Evolutionary conservation across 2,329 filamentous ascomycete genomes (phyloP).

Genomic region (Hymenoscyphus occultus): DNA sequence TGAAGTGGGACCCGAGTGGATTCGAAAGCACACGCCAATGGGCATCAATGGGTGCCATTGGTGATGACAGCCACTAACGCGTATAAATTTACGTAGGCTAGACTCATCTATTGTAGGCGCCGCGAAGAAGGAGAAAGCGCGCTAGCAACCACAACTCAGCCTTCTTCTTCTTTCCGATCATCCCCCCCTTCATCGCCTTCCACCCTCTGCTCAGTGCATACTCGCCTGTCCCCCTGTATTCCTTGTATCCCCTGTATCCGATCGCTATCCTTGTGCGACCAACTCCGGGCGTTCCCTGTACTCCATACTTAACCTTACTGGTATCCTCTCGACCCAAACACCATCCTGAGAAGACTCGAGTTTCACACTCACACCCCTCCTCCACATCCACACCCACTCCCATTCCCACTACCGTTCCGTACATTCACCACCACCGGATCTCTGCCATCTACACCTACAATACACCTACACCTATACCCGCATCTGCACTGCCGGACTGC

Average conservation of each 20-base stretch:
- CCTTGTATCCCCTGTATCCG: background rate
- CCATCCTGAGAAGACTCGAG: constrained; percentile 8
- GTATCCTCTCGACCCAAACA: constrained; percentile 5
- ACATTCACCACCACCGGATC: background rate
- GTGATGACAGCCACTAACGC: too few relatives aligned
- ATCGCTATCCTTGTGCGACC: background rate
- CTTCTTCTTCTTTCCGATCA: background rate
- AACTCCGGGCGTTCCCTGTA: background rate
- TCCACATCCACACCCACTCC: background rate
- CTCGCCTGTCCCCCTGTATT: background rate
- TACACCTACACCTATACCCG: too few relatives aligned
- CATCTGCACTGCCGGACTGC: background rate
- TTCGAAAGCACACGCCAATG: too few relatives aligned
- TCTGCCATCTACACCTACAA: background rate
- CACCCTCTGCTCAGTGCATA: background rate
- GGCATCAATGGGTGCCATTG: too few relatives aligned
- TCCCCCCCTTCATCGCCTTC: background rate
- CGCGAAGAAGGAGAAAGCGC: background rate
- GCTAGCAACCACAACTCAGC: background rate
- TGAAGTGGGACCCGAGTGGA: too few relatives aligned
- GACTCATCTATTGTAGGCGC: background rate
- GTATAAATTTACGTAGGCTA: too few relatives aligned
- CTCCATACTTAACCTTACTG: background rate
- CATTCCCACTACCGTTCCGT: too few relatives aligned
- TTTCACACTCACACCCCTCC: constrained; percentile 9